Evolutionary conservation across 1,139 yeast genomes (phyloP).

Genomic region (Pichia sp.): DNA sequence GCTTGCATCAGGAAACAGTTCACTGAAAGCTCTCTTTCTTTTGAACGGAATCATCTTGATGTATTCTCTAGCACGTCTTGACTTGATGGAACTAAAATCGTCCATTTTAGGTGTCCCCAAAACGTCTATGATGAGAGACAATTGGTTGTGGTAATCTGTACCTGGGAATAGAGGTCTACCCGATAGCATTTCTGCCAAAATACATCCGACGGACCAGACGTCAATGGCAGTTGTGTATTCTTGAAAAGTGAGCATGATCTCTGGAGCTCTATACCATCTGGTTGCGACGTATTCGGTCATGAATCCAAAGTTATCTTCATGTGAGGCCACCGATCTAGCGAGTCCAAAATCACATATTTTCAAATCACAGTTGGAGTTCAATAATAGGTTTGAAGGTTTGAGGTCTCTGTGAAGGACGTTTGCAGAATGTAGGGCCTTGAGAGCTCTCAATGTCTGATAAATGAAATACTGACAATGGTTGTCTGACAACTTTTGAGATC

Average conservation of each 20-base stretch:
- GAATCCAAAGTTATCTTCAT: conserved; percentile 35
- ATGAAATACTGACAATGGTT: conserved; percentile 64
- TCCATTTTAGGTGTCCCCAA: conserved; percentile 59
- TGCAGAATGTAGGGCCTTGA: conserved; percentile 59
- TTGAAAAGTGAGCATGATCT: conserved; percentile 64
- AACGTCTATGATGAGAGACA: conserved; percentile 51
- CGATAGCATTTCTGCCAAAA: conserved; percentile 57
- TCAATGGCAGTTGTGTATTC: conserved; percentile 69
- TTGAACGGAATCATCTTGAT: conserved; percentile 52
- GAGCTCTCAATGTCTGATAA: conserved; percentile 57
- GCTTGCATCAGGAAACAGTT: conserved; percentile 39
- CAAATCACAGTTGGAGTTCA: conserved; percentile 89
- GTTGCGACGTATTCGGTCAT: conserved; percentile 76
- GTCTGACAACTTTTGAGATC: conserved; percentile 46
- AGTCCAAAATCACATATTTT: conserved; percentile 60
- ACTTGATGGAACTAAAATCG: conserved; percentile 50
- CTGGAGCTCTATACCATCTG: conserved; percentile 77
- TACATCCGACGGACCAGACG: conserved; percentile 77
- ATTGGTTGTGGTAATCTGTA: conserved; percentile 60
- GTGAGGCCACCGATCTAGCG: conserved; percentile 34
- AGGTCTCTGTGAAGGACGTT: conserved; percentile 82
- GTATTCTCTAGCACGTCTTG: conserved; percentile 56
- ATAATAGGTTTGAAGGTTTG: conserved; percentile 80
- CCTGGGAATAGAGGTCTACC: conserved; percentile 77
- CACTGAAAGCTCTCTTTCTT: conserved; percentile 34